phyloP scores from a whole-genome alignment of 2,329 filamentous ascomycete genomes.

The Tolypocladium amazonense region DNA sequence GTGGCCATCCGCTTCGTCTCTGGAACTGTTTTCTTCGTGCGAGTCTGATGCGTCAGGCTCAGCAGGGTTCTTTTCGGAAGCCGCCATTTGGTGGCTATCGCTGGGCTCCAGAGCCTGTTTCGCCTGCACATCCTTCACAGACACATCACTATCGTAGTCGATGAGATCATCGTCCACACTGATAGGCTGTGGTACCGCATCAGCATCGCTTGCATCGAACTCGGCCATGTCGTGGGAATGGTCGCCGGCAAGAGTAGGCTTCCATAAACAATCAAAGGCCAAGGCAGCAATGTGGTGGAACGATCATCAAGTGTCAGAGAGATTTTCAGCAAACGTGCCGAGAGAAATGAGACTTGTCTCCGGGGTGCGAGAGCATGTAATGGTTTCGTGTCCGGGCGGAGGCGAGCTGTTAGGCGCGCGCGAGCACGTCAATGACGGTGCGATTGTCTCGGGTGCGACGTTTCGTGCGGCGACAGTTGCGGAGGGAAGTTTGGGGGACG shows the following conservation, averaged over 20 bases:
- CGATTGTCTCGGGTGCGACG: background rate
- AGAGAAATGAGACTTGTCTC: background rate
- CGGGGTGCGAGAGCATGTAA: background rate
- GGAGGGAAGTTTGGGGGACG: background rate
- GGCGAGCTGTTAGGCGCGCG: background rate
- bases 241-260: background rate
- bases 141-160: conserved; percentile 23
- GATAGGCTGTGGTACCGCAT: conserved; percentile 12
- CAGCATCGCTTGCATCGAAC: conserved; percentile 19
- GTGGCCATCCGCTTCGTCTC: background rate
- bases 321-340: background rate
- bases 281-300: background rate
- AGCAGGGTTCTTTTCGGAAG: background rate
- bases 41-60: background rate
- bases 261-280: background rate
- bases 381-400: background rate
- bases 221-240: conserved; percentile 12
- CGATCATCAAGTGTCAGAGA: background rate
- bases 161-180: conserved; percentile 23
- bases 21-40: background rate
- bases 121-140: background rate
- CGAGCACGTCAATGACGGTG: background rate
- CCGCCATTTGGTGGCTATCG: background rate
- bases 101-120: background rate
- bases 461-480: conserved; percentile 1